phyloP scores from a whole-genome alignment of 345 rosid genomes.

The Excoecaria cochinchinensis region DNA sequence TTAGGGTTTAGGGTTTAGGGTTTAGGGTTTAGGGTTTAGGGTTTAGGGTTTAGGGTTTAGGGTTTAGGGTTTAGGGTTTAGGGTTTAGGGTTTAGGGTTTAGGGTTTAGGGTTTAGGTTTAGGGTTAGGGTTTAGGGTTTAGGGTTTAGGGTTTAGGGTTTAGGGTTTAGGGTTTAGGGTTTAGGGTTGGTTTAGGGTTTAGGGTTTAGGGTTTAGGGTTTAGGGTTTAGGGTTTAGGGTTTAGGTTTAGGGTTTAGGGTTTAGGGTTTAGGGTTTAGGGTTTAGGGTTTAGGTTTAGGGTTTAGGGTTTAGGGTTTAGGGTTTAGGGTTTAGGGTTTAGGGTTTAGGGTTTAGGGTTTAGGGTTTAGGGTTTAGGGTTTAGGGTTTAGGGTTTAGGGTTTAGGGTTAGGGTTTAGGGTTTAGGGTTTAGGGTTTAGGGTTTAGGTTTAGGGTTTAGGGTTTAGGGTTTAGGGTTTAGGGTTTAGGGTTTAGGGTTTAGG shows the following conservation, averaged over 20 bases:
- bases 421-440: constrained; percentile 25
- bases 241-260: constrained; percentile 5
- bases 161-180: constrained; percentile 27
- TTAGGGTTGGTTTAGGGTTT: no score
- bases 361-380: constrained; percentile 20
- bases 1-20: constrained; percentile 23
- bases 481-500: constrained; percentile 27
- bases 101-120: constrained; percentile 14
- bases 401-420: constrained; percentile 25
- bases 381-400: constrained; percentile 17
- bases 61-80: constrained; percentile 13
- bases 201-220: constrained; percentile 19
- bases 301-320: constrained; percentile 38
- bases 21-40: constrained; percentile 22
- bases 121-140: constrained; percentile 18
- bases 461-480: constrained; percentile 25
- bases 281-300: constrained; percentile 31
- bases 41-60: constrained; percentile 15
- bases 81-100: constrained; percentile 11
- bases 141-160: constrained; percentile 24
- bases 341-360: constrained; percentile 26
- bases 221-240: constrained; percentile 19
- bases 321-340: constrained; percentile 24
- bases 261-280: constrained; percentile 18
- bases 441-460: constrained; percentile 30